phyloP scores from a whole-genome alignment of 2,329 filamentous ascomycete genomes.

The Phialocephala sp. region DNA sequence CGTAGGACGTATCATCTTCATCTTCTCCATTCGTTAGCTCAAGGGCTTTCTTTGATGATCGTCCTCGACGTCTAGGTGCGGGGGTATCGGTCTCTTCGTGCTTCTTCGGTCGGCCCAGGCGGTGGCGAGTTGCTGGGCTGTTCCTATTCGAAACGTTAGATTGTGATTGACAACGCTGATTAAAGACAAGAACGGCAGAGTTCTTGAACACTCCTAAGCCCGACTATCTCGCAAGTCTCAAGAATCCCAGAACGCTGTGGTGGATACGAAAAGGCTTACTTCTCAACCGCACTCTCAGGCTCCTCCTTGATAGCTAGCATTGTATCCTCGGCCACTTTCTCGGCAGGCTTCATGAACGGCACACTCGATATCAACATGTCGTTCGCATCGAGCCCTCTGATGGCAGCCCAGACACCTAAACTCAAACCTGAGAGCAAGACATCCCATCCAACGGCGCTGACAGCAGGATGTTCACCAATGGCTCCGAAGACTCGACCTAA shows the following conservation, averaged over 20 bases:
- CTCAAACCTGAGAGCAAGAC: slow-evolving; percentile 60
- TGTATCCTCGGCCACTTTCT: slow-evolving; percentile 17
- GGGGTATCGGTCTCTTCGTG: slow-evolving; percentile 10
- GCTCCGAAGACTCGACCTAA: slow-evolving; percentile 54
- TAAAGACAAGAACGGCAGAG: neutral
- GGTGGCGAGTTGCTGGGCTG: slow-evolving; percentile 15
- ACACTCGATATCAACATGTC: slow-evolving; percentile 52
- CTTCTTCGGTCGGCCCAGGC: slow-evolving; percentile 29
- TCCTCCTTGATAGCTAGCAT: slow-evolving; percentile 17
- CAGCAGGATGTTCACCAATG: slow-evolving; percentile 61
- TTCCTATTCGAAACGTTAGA: neutral
- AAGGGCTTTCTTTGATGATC: slow-evolving; percentile 19
- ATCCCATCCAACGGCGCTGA: slow-evolving; percentile 62
- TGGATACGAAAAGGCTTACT: slow-evolving; percentile 7
- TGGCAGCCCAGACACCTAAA: slow-evolving; percentile 63
- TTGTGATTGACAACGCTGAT: neutral
- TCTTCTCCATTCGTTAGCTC: slow-evolving; percentile 22
- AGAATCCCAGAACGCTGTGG: no score
- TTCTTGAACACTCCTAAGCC: no score
- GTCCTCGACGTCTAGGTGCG: slow-evolving; percentile 14
- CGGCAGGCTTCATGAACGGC: slow-evolving; percentile 38
- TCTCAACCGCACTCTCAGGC: slow-evolving; percentile 7
- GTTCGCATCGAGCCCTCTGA: slow-evolving; percentile 55
- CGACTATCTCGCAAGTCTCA: no score
- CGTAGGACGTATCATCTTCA: slow-evolving; percentile 46